Evolutionary conservation across 1,284 basidiomycete genomes (phyloP).

Genomic region (Erythrobasidium hasegawianum): DNA sequence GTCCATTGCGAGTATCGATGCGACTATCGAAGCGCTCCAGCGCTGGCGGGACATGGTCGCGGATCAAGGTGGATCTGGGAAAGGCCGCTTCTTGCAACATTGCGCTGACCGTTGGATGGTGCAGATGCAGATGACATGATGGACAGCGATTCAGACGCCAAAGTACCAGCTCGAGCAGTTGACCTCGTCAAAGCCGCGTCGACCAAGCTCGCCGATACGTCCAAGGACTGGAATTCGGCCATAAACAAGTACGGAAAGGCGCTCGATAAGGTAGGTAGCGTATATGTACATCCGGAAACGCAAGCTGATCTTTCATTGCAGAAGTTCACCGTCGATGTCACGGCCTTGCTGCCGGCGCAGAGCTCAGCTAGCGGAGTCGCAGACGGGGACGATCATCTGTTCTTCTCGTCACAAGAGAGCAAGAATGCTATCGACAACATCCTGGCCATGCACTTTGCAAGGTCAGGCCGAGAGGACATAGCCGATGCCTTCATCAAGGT

Average conservation of each 20-base stretch:
- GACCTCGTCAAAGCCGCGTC: slow-evolving; percentile 14
- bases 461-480: slow-evolving; percentile 71
- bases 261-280: slow-evolving; percentile 80
- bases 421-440: slow-evolving; percentile 64
- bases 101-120: not conserved
- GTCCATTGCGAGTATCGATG: slow-evolving; percentile 5
- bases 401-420: slow-evolving; percentile 61
- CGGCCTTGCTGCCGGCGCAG: slow-evolving; percentile 52
- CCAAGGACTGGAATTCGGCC: slow-evolving; percentile 78
- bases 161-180: not conserved
- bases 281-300: no score
- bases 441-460: slow-evolving; percentile 69
- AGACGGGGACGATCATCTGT: slow-evolving; percentile 35
- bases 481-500: slow-evolving; percentile 70
- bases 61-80: not conserved
- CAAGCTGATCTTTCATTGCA: slow-evolving; percentile 46
- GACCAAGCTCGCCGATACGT: slow-evolving; percentile 59
- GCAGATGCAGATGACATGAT: slow-evolving; percentile 6
- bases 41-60: slow-evolving; percentile 22
- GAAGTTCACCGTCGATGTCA: slow-evolving; percentile 70
- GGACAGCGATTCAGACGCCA: not conserved
- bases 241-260: slow-evolving; percentile 73
- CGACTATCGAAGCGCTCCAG: slow-evolving; percentile 16
- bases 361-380: slow-evolving; percentile 7
- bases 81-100: not conserved